Conservation (phyloP, 805 yeast species). For the Candida silvicultrix region DNA sequence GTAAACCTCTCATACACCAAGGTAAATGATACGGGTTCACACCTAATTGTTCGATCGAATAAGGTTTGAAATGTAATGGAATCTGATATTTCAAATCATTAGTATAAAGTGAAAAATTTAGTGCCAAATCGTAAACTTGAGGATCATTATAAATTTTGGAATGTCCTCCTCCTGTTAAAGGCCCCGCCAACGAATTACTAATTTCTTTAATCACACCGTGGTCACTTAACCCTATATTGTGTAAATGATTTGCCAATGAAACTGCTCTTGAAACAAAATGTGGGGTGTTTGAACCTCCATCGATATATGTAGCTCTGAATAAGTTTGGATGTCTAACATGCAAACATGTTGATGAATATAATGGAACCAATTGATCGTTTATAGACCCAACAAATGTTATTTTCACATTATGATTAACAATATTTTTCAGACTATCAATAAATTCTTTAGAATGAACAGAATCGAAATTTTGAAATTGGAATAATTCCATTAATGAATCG, state of each 20-base stretch:
- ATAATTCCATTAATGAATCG: conserved; percentile 78
- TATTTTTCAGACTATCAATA: conserved; percentile 55
- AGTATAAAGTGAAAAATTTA: conserved; percentile 71
- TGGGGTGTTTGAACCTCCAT: conserved; percentile 75
- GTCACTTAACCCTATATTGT: conserved; percentile 75
- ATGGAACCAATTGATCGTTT: conserved; percentile 90
- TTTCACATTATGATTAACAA: conserved; percentile 68
- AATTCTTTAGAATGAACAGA: conserved; percentile 68
- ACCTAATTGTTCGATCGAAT: conserved; percentile 60
- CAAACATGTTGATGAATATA: conserved; percentile 79
- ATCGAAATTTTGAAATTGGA: conserved; percentile 77
- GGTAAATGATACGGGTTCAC: conserved; percentile 83
- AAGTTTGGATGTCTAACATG: conserved; percentile 87
- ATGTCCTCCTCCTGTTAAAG: conserved; percentile 93
- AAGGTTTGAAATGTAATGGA: conserved; percentile 32
- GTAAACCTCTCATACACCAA: conserved; percentile 85
- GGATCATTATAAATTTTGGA: conserved; percentile 82
- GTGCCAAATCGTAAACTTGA: conserved; percentile 75
- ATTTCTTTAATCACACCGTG: conserved; percentile 83
- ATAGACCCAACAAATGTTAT: conserved; percentile 81
- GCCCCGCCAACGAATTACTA: conserved; percentile 76
- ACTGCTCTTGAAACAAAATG: conserved; percentile 71
- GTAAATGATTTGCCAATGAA: conserved; percentile 63
- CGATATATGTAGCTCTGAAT: conserved; percentile 84
- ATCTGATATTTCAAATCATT: conserved; percentile 43